phyloP scores from a whole-genome alignment of 371 early-diverging fungal species.

The Rhizopus delemar region DNA sequence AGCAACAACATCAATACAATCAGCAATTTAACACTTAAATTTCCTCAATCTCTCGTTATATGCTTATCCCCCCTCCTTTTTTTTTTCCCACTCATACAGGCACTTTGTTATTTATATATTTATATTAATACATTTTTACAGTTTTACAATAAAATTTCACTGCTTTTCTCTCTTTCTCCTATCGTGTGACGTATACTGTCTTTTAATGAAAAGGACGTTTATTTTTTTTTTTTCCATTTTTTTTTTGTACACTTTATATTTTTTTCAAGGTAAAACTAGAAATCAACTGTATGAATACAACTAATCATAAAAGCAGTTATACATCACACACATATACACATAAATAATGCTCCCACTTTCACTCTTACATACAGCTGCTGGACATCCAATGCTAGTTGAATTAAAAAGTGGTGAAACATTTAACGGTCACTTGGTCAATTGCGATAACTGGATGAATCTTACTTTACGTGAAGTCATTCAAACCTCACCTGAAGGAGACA shows the following conservation, averaged over 20 bases:
- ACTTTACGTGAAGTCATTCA: conserved; percentile 93
- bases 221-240: conserved; percentile 3
- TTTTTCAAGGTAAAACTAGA: too few species aligned
- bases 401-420: conserved; percentile 97
- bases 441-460: conserved; percentile 98
- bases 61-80: too few species aligned
- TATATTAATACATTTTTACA: too few species aligned
- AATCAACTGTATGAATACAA: background rate
- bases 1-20: conserved; percentile 6
- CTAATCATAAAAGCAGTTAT: background rate
- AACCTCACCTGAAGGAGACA: conserved; percentile 90
- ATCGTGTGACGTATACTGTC: conserved; percentile 1
- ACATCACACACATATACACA: background rate
- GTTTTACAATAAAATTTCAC: too few species aligned
- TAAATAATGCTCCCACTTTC: conserved; percentile 80
- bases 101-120: too few species aligned
- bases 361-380: conserved; percentile 85
- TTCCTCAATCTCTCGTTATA: too few species aligned
- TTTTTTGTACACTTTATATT: background rate
- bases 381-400: conserved; percentile 95
- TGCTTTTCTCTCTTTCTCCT: background rate
- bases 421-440: conserved; percentile 95
- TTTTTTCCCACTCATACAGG: too few species aligned
- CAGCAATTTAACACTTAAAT: too few species aligned
- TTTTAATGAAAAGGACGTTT: conserved; percentile 8